A percentile compares a stretch with the other conserved stretches of the same genome.
Evolutionary conservation across 805 yeast species (phyloP).

Genomic region (Teunomyces stri): DNA sequence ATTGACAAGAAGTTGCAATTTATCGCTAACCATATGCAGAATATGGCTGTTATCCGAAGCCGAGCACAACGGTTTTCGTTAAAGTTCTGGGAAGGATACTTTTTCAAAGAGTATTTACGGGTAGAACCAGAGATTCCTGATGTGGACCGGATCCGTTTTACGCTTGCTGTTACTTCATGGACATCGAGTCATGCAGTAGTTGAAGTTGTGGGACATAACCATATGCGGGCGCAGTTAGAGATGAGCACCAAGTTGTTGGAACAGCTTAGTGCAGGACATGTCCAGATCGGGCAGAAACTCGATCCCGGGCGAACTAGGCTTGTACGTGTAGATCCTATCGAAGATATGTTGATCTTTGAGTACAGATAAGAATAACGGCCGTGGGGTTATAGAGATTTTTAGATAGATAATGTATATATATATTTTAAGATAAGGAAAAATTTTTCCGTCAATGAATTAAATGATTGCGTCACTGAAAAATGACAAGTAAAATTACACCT

Average conservation of each 20-base stretch:
- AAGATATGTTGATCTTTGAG: slow-evolving; percentile 29
- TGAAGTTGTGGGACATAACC: slow-evolving; percentile 24
- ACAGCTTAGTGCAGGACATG: slow-evolving; percentile 17
- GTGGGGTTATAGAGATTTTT: neutral
- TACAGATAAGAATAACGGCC: slow-evolving; percentile 1
- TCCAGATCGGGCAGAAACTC: slow-evolving; percentile 23
- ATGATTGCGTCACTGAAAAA: no score
- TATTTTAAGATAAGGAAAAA: no score
- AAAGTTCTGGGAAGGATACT: slow-evolving; percentile 38
- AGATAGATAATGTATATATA: neutral
- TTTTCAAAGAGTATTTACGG: slow-evolving; percentile 27
- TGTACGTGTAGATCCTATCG: slow-evolving; percentile 32
- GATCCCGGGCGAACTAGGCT: slow-evolving; percentile 17
- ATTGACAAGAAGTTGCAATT: slow-evolving; percentile 11
- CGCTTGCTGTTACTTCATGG: slow-evolving; percentile 15
- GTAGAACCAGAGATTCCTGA: slow-evolving; percentile 12
- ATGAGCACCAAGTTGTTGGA: slow-evolving; percentile 18
- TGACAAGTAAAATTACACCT: no score
- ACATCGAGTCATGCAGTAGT: slow-evolving; percentile 12
- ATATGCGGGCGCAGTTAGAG: slow-evolving; percentile 20
- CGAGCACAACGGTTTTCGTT: slow-evolving; percentile 23
- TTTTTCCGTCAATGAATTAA: no score
- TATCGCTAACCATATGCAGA: slow-evolving; percentile 30
- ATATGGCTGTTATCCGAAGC: slow-evolving; percentile 26
- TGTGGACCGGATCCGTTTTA: slow-evolving; percentile 19